Evolutionary conservation across 495 filamentous ascomycete genomes (phyloP).

Genomic region (Xylaria sp.): DNA sequence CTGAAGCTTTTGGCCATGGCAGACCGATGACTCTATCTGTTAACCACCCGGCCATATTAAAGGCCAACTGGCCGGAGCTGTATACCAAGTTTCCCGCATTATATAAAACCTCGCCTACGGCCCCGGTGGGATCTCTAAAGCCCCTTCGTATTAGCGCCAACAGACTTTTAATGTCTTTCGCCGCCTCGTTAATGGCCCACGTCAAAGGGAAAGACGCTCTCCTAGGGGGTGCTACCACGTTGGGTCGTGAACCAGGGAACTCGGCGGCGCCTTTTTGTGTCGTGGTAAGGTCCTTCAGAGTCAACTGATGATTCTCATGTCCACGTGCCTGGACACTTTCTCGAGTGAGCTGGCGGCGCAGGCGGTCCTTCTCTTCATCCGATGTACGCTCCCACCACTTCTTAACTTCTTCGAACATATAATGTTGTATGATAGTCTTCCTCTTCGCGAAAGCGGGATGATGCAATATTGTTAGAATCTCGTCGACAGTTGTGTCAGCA

Average conservation of each 20-base stretch:
- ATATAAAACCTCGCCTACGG: background rate
- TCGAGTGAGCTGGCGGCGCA: slow-evolving; percentile 66
- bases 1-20: background rate
- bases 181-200: slow-evolving; percentile 18
- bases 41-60: slow-evolving; percentile 17
- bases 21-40: background rate
- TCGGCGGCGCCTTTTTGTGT: slow-evolving; percentile 21
- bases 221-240: slow-evolving; percentile 17
- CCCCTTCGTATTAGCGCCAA: slow-evolving; percentile 5
- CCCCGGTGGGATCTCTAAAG: background rate
- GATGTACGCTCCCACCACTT: slow-evolving; percentile 70
- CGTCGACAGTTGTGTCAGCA: slow-evolving; percentile 61
- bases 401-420: slow-evolving; percentile 72
- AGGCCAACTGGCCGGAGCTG: slow-evolving; percentile 7
- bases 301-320: slow-evolving; percentile 67
- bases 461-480: slow-evolving; percentile 75
- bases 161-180: background rate
- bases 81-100: slow-evolving; percentile 14
- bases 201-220: slow-evolving; percentile 21
- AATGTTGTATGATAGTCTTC: slow-evolving; percentile 64
- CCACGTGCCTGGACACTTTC: slow-evolving; percentile 68
- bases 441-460: slow-evolving; percentile 72
- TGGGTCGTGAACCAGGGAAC: slow-evolving; percentile 25
- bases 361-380: slow-evolving; percentile 55
- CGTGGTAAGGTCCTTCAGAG: slow-evolving; percentile 15